These are phyloP conservation scores for Gilbertella persicaria DNA, from an alignment of 371 early-diverging fungal species.

Conservation along the genomic window DNA sequence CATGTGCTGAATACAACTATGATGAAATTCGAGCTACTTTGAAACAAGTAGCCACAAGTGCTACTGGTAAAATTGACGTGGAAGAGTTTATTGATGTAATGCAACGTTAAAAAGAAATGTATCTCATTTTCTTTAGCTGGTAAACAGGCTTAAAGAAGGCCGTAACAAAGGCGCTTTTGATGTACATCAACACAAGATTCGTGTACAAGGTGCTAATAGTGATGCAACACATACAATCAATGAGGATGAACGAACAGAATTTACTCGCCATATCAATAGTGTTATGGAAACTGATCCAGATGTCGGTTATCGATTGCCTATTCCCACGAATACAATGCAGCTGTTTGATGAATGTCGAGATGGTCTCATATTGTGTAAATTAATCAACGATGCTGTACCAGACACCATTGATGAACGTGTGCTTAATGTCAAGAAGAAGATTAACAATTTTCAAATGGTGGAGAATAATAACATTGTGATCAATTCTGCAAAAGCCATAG, in stretches of 20 bases:
- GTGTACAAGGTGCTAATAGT: conserved; percentile 80
- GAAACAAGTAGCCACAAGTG: conserved; percentile 71
- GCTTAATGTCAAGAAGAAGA: conserved; percentile 80
- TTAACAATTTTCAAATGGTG: conserved; percentile 92
- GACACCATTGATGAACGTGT: conserved; percentile 98
- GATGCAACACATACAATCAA: conserved; percentile 95
- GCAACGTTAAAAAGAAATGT: too few relatives aligned
- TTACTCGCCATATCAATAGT: conserved; percentile 91
- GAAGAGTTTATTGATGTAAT: conserved; percentile 85
- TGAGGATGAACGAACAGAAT: conserved; percentile 95
- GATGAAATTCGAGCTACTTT: conserved; percentile 78
- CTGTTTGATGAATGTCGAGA: conserved; percentile 94
- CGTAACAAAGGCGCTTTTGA: conserved; percentile 59
- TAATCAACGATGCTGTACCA: conserved; percentile 94
- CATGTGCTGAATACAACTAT: conserved; percentile 68
- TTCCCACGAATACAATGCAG: conserved; percentile 92
- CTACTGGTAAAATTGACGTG: conserved; percentile 74
- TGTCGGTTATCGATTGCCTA: conserved; percentile 84
- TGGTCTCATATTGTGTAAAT: conserved; percentile 93
- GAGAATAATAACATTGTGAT: conserved; percentile 97
- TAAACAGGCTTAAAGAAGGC: conserved; percentile 61
- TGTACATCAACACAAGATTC: conserved; percentile 78
- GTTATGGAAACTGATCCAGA: conserved; percentile 80
- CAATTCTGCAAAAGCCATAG: conserved; percentile 97
- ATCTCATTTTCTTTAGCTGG: conserved; percentile 10